Conservation (phyloP, 208 protist species). For the Trypanosoma cruzi region DNA sequence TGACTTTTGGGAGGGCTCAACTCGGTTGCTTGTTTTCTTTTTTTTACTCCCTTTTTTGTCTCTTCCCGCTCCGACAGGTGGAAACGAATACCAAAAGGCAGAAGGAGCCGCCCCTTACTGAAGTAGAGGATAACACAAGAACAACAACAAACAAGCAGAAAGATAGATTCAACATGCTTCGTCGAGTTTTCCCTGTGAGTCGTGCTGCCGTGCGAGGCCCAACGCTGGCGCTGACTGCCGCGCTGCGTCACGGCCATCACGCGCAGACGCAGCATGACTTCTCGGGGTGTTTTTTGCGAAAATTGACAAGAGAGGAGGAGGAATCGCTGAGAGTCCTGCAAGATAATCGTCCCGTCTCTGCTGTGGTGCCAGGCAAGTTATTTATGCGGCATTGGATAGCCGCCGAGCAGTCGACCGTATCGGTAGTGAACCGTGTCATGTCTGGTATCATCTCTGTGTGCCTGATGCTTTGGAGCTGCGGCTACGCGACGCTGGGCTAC, state of each 20-base stretch:
- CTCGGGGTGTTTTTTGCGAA: slow-evolving; percentile 54
- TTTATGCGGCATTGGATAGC: slow-evolving; percentile 94
- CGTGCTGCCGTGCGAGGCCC: slow-evolving; percentile 7
- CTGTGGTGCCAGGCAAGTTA: slow-evolving; percentile 88
- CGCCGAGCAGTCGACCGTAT: slow-evolving; percentile 87
- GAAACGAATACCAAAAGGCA: neutral
- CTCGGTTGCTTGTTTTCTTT: neutral
- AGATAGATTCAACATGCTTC: slow-evolving; percentile 59
- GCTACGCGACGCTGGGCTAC: slow-evolving; percentile 87
- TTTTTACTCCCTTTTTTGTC: neutral
- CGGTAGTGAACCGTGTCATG: slow-evolving; percentile 86
- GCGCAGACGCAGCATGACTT: slow-evolving; percentile 81
- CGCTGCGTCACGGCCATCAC: slow-evolving; percentile 58
- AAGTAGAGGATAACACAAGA: neutral
- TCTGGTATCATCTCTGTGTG: slow-evolving; percentile 84
- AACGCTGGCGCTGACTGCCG: neutral
- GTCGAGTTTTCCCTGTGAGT: slow-evolving; percentile 43
- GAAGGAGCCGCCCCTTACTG: neutral
- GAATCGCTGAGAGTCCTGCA: slow-evolving; percentile 43
- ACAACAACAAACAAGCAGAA: neutral
- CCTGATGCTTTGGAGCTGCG: slow-evolving; percentile 80
- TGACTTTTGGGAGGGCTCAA: neutral
- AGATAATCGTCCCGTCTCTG: slow-evolving; percentile 73
- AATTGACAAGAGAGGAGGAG: slow-evolving; percentile 56
- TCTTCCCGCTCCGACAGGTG: no score